Evolutionary conservation across 208 protist genomes (phyloP).

Genomic region (Polymyxa betae): DNA sequence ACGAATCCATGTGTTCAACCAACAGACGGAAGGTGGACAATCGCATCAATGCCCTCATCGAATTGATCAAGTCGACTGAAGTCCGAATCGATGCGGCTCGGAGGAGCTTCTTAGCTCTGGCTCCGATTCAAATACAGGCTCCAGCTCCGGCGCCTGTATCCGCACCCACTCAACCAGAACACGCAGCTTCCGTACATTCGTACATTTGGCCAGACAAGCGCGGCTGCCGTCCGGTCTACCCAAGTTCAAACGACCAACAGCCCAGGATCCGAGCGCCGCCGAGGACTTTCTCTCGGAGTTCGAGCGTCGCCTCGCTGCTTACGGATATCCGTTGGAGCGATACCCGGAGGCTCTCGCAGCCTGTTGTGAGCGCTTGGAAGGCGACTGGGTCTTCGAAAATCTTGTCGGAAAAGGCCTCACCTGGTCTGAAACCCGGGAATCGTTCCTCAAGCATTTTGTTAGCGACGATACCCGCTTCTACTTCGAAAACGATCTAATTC

Average conservation of each 20-base stretch:
- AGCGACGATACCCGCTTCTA: background rate
- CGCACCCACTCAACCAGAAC: too few species aligned
- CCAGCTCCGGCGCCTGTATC: too few species aligned
- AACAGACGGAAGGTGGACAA: too few species aligned
- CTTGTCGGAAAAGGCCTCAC: background rate
- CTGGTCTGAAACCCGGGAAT: background rate
- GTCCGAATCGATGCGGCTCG: too few species aligned
- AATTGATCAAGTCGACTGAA: too few species aligned
- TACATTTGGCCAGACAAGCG: too few species aligned
- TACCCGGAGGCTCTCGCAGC: background rate
- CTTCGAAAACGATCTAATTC: background rate
- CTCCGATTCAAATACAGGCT: too few species aligned
- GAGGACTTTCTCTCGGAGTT: background rate
- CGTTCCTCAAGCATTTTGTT: background rate
- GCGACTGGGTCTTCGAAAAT: background rate
- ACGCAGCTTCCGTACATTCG: too few species aligned
- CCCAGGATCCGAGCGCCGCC: background rate
- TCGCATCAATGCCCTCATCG: too few species aligned
- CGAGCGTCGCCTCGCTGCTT: background rate
- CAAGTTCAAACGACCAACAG: background rate
- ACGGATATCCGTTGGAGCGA: background rate
- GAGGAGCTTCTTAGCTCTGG: too few species aligned
- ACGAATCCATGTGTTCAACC: too few species aligned
- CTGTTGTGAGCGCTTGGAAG: background rate
- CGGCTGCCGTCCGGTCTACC: too few species aligned